Base-by-base conservation (phyloP, 192 early-diverging fungal genomes). In the Podila epicladia region DNA sequence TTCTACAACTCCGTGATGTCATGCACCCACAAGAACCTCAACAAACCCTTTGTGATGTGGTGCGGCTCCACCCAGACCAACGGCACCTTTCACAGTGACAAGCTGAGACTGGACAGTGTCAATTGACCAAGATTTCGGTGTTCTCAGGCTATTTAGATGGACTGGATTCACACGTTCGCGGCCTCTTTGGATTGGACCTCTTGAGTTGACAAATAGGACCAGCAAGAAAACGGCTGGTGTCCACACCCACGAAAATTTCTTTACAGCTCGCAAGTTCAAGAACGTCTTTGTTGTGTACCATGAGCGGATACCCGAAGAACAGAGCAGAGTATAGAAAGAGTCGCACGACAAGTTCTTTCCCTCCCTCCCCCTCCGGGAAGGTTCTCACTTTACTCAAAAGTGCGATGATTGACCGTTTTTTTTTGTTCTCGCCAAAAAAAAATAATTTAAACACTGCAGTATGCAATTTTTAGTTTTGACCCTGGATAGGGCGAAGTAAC, bases 251-350 rank as follows among this genome's bases (percentile, higher is more conserved):
- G 9, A 61, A 58, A 72, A 66, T 57, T 50, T 80, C 32, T 49
- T 59, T 38, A 11, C 63, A 15, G 58, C 59, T 32, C 48, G 67
- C 26, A 58, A 41, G 24, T 38, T 83, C 1, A 8, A 19, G 13
- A 65, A 77, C 6, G 45, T 61, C 26, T 65, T 77, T 45, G 68
- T 70, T 24, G 71, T 83, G 22, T 72, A 64, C 35, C 73, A 77
- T 60, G 55, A 66, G 58, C 53, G 60, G 31, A 72, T 63, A 0
- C 62, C 62, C 20, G 41, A 20, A 32, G 74, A 65, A 3, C 32
- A 67, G 19, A 13, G 19, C 13, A 29, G 59, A 6, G 33, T n/a
- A n/a, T n/a, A n/a, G n/a, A n/a, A n/a, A n/a, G n/a, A n/a, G n/a
- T n/a, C n/a, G n/a, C n/a, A n/a, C n/a, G n/a, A n/a, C n/a, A n/a